These are phyloP conservation scores for Ormosia emarginata DNA, from an alignment of 306 rosid species.

Conservation along the genomic window DNA sequence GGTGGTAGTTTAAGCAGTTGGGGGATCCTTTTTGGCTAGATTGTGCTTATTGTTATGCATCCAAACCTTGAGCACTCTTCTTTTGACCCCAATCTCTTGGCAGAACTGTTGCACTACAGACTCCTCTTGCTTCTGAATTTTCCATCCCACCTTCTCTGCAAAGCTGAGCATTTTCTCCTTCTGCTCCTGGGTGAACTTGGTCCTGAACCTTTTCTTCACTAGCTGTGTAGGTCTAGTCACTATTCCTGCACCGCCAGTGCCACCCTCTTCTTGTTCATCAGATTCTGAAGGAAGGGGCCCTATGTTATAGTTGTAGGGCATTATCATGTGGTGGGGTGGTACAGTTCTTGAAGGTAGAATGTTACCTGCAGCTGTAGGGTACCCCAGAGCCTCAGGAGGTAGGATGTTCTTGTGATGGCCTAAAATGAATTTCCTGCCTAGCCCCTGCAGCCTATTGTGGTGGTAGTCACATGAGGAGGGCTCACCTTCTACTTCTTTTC, in stretches of 20 bases:
- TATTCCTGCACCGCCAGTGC: neutral
- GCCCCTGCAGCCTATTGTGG: neutral
- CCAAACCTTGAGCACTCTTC: conserved; percentile 84
- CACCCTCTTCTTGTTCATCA: conserved; percentile 60
- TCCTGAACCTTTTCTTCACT: conserved; percentile 66
- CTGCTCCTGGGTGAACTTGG: conserved; percentile 72
- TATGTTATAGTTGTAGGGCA: conserved; percentile 61
- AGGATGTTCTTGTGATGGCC: conserved; percentile 37
- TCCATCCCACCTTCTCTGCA: conserved; percentile 75
- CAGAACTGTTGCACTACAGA: conserved; percentile 67
- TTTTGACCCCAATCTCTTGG: conserved; percentile 70
- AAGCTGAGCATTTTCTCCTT: conserved; percentile 68
- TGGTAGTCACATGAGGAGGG: conserved; percentile 21
- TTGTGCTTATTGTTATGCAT: conserved; percentile 79
- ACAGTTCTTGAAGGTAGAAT: conserved; percentile 54
- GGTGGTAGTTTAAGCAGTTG: neutral
- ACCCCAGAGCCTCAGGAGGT: conserved; percentile 40
- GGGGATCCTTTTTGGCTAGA: conserved; percentile 42
- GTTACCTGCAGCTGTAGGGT: conserved; percentile 48
- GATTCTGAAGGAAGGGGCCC: conserved; percentile 52
- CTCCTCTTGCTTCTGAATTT: conserved; percentile 78
- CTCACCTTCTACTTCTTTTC: conserved; percentile 61
- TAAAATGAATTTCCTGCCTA: conserved; percentile 40
- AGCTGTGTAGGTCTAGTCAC: conserved; percentile 17
- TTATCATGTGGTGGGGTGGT: conserved; percentile 54